Conservation (phyloP, 2,329 filamentous ascomycete genomes). For the Paraphoma chrysanthemicola region DNA sequence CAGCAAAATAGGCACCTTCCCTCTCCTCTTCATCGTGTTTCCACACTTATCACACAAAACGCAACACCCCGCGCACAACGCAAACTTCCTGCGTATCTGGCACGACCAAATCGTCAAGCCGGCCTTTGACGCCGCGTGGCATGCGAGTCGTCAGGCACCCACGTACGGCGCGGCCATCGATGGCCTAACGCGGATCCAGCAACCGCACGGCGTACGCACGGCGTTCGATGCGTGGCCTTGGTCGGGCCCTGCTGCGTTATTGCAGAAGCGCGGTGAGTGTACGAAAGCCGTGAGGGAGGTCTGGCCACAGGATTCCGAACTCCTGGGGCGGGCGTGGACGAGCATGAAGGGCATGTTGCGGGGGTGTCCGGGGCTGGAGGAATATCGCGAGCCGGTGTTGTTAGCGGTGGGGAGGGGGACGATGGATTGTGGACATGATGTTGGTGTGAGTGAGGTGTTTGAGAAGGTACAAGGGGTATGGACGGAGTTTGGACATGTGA, state of each 20-base stretch:
- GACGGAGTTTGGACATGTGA: slow-evolving; percentile 19
- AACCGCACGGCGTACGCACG: slow-evolving; percentile 1
- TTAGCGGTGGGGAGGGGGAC: slow-evolving; percentile 10
- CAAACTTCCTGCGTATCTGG: slow-evolving; percentile 21
- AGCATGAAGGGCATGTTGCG: slow-evolving; percentile 22
- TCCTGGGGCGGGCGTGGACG: slow-evolving; percentile 19
- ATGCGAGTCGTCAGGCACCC: slow-evolving; percentile 7
- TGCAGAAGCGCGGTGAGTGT: too few relatives aligned
- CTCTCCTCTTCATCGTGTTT: slow-evolving; percentile 26
- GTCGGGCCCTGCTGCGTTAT: slow-evolving; percentile 1
- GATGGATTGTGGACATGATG: slow-evolving; percentile 3
- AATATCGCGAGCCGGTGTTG: slow-evolving; percentile 18
- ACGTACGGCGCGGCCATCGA: background rate
- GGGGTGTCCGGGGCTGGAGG: slow-evolving; percentile 8
- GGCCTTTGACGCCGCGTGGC: slow-evolving; percentile 26
- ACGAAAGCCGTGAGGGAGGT: too few relatives aligned
- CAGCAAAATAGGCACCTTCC: background rate
- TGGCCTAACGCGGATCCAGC: background rate
- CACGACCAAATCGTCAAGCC: slow-evolving; percentile 27
- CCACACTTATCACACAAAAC: slow-evolving; percentile 14
- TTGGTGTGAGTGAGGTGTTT: slow-evolving; percentile 6
- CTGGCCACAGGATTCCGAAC: background rate
- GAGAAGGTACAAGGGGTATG: slow-evolving; percentile 18
- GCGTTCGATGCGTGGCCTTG: slow-evolving; percentile 5
- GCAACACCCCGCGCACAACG: background rate